Evolutionary conservation across 805 yeast genomes (phyloP), one percentile per base, ranked within the genome.

Genomic region (Candida michaelii): DNA sequence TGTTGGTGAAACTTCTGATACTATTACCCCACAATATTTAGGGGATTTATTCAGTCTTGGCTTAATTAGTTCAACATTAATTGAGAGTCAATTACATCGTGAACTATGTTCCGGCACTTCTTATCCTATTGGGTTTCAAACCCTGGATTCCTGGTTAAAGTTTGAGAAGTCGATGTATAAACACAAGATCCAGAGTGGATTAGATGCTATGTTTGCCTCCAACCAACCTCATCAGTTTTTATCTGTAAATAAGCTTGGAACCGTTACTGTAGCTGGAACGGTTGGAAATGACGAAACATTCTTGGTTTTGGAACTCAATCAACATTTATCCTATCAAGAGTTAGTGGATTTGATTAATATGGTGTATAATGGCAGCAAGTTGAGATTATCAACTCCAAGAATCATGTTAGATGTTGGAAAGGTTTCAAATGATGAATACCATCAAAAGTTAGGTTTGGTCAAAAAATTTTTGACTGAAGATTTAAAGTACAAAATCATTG

Each of bases 251-350:
- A 73, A 74, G 47, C 50, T 64, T 16, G 81, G 81, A 3, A 63
- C 71, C 2, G 77, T 71, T 10, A 72, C 79, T 0, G 73, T 72
- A 21, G 74, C 71, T 8, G 74, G 74, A 12, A 75, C 81, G 1
- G 58, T 56, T 7, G 82, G 82, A 1, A 77, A 77, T 54, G 51
- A 56, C 15, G 80, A 77, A 47, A 73, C 80, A 1, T 77, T 76
- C 53, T 50, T 73, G 10, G 58, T 74, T 9, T 45, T 76, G 35
- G 52, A 62, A 32, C 46, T 66, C 10, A 56, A 56, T 27, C 23
- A 33, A 19, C 39, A 47, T 21, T 12, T 54, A n/a, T 17, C 33
- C 7, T 33, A 40, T 24, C 44, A 40, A 8, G 59, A 59, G 16
- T 36, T 59, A 30, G 34, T 41, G 17, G 42, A 34, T 5, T 15